Evolutionary conservation across 805 yeast species (phyloP).

Genomic region (Myxozyma neotropica): DNA sequence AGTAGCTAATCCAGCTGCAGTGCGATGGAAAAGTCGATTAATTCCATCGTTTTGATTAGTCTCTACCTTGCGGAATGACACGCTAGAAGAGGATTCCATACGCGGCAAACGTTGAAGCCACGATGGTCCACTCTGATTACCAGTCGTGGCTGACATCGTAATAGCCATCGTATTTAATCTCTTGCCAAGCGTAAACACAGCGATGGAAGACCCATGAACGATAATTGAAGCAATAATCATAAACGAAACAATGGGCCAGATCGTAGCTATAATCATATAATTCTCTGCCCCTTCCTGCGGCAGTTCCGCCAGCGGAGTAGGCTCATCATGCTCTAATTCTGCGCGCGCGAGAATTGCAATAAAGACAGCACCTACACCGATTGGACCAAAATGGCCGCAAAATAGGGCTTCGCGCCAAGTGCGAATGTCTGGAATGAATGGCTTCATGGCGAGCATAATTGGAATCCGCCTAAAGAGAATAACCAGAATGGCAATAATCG

Average conservation of each 20-base stretch:
- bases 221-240: constrained; percentile 78
- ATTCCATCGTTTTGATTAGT: constrained; percentile 49
- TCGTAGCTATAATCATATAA: constrained; percentile 59
- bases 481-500: constrained; percentile 71
- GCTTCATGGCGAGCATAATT: constrained; percentile 71
- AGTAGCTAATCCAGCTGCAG: neutral
- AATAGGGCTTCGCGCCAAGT: constrained; percentile 93
- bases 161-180: constrained; percentile 89
- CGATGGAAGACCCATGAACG: constrained; percentile 92
- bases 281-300: constrained; percentile 55
- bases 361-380: constrained; percentile 91
- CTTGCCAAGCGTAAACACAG: constrained; percentile 75
- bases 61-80: constrained; percentile 81
- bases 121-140: constrained; percentile 60
- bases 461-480: constrained; percentile 81
- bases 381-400: constrained; percentile 95
- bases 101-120: constrained; percentile 89
- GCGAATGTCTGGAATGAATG: constrained; percentile 81
- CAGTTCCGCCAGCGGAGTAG: constrained; percentile 57
- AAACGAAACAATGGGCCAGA: constrained; percentile 86
- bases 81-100: constrained; percentile 72
- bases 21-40: constrained; percentile 23
- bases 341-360: constrained; percentile 79
- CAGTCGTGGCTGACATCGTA: constrained; percentile 84
- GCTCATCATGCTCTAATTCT: constrained; percentile 61